Conservation (phyloP, 1,284 basidiomycete species). For the Vanrija pseudolonga region DNA sequence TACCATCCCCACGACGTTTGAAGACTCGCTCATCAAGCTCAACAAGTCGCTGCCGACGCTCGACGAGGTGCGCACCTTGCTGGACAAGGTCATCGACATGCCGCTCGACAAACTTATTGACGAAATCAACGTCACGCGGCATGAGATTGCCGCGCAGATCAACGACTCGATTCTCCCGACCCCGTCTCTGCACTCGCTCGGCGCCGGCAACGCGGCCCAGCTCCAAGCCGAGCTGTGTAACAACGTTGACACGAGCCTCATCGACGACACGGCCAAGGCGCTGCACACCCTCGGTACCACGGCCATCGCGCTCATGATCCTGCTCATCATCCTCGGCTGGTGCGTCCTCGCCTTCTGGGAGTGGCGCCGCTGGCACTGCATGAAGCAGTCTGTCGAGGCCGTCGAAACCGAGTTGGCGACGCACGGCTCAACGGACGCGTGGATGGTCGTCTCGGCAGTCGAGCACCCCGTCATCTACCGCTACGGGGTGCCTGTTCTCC, state of each 20-base stretch:
- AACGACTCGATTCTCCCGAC: constrained; percentile 68
- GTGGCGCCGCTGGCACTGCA: constrained; percentile 42
- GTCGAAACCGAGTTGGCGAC: constrained; percentile 35
- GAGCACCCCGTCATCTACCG: constrained; percentile 46
- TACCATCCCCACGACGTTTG: constrained; percentile 73
- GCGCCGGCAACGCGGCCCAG: constrained; percentile 17
- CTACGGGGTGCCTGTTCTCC: constrained; percentile 26
- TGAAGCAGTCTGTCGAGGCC: constrained; percentile 34
- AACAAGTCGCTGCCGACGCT: constrained; percentile 79
- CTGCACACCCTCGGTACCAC: constrained; percentile 72
- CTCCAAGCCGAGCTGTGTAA: constrained; percentile 56
- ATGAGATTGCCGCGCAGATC: constrained; percentile 59
- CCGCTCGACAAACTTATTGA: constrained; percentile 81
- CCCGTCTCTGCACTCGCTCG: constrained; percentile 49
- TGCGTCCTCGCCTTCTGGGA: constrained; percentile 43
- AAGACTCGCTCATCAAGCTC: constrained; percentile 65
- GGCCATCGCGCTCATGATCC: constrained; percentile 63
- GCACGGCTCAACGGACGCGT: constrained; percentile 24
- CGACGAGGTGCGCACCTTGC: constrained; percentile 65
- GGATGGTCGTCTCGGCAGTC: constrained; percentile 42
- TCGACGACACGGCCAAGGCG: constrained; percentile 75
- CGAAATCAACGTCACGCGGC: constrained; percentile 81
- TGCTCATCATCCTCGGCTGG: constrained; percentile 44
- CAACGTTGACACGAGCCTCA: constrained; percentile 70
- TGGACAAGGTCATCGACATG: constrained; percentile 69